Percentiles rank a stretch among this genome's conserved stretches.
Conservation (phyloP, 2,329 filamentous ascomycete species). For the Colletotrichum gloeosporioides region DNA sequence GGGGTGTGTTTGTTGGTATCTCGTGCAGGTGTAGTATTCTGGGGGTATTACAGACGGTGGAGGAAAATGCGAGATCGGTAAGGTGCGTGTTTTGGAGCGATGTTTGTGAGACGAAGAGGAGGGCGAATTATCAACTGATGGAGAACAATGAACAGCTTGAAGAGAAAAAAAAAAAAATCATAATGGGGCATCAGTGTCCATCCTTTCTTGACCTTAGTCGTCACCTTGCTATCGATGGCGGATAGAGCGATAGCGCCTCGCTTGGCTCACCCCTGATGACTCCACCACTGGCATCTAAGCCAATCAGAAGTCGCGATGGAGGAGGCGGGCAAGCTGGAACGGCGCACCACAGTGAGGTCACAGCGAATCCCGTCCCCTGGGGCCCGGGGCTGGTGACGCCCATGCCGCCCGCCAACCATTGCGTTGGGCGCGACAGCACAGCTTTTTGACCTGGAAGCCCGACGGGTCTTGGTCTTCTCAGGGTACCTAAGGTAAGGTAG, state of each 20-base stretch:
- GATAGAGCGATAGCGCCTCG: slow-evolving; percentile 24
- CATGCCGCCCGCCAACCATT: not conserved
- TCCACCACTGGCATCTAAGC: not conserved
- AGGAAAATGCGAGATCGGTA: not conserved
- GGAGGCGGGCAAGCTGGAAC: slow-evolving; percentile 13
- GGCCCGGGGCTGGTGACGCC: slow-evolving; percentile 13
- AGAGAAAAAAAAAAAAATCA: slow-evolving; percentile 21
- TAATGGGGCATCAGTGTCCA: slow-evolving; percentile 19
- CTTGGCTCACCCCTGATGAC: slow-evolving; percentile 17
- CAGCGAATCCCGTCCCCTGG: not conserved
- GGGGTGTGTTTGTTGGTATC: not conserved
- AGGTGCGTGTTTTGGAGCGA: not conserved
- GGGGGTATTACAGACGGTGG: slow-evolving; percentile 12
- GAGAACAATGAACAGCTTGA: slow-evolving; percentile 22
- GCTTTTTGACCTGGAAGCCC: not conserved
- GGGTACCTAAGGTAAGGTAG: not conserved
- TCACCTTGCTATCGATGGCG: slow-evolving; percentile 21
- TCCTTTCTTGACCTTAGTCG: slow-evolving; percentile 21
- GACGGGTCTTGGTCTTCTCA: not conserved
- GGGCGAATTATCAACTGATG: slow-evolving; percentile 20
- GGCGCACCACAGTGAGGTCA: slow-evolving; percentile 20
- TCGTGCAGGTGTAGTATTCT: not conserved
- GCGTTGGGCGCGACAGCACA: not conserved
- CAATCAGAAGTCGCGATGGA: not conserved
- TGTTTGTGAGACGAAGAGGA: slow-evolving; percentile 14